Conservation (phyloP, 805 yeast species). For the Sungouiozyma intestinalis region DNA sequence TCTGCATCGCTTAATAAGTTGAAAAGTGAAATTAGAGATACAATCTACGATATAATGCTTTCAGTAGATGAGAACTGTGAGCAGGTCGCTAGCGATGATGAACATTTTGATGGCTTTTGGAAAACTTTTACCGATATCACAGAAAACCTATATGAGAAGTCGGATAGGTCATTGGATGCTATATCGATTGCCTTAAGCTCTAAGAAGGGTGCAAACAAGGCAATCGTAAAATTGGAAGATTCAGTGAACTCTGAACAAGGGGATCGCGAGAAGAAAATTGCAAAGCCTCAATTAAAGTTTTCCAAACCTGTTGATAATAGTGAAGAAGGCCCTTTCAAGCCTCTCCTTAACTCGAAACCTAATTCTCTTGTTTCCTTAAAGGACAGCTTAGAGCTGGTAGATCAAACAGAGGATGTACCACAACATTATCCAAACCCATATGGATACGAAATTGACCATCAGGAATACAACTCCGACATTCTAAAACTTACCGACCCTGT, state of each 20-base stretch:
- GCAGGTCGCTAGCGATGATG: constrained; percentile 29
- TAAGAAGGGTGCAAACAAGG: constrained; percentile 3
- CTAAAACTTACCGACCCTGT: constrained; percentile 38
- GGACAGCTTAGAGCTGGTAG: constrained; percentile 35
- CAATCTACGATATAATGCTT: constrained; percentile 38
- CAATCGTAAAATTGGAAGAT: neutral
- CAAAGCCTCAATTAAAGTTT: constrained; percentile 66
- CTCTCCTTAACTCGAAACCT: constrained; percentile 64
- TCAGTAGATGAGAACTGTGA: constrained; percentile 29
- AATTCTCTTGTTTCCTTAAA: constrained; percentile 48
- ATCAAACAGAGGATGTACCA: constrained; percentile 35
- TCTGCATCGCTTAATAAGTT: constrained; percentile 32
- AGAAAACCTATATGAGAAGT: constrained; percentile 65
- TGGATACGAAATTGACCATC: constrained; percentile 55
- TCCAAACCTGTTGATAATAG: constrained; percentile 52
- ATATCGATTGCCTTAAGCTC: constrained; percentile 11
- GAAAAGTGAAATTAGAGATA: constrained; percentile 33
- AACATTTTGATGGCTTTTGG: constrained; percentile 43
- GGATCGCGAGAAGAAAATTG: constrained; percentile 27
- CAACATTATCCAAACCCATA: constrained; percentile 75
- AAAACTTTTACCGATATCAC: constrained; percentile 47
- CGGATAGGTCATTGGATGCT: constrained; percentile 58
- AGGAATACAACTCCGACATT: constrained; percentile 56
- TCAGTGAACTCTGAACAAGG: neutral
- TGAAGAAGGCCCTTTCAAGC: constrained; percentile 64